phyloP scores from a whole-genome alignment of 177 flowering plant genomes.

The Vitis hybrid region DNA sequence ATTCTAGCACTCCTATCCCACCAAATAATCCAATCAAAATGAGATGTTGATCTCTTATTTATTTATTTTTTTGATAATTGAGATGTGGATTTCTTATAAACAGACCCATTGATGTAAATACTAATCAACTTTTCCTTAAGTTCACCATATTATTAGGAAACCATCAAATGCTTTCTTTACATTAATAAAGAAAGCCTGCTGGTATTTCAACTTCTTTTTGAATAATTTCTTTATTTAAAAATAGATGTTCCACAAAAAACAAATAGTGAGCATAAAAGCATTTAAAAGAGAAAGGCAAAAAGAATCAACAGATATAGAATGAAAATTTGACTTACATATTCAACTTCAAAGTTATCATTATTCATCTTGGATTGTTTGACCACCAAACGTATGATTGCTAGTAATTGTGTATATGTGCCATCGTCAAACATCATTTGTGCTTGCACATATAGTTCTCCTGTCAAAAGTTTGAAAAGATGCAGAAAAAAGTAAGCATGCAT shows the following conservation, averaged over 20 bases:
- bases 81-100: too few species aligned
- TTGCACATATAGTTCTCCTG: constrained; percentile 87
- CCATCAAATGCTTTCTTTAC: too few species aligned
- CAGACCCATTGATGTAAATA: too few species aligned
- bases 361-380: constrained; percentile 43
- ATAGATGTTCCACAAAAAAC: neutral
- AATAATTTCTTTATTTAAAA: too few species aligned
- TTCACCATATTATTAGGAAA: too few species aligned
- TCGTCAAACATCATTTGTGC: constrained; percentile 80
- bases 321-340: constrained; percentile 54
- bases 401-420: constrained; percentile 65
- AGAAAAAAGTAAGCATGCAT: constrained; percentile 9
- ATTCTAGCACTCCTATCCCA: too few species aligned
- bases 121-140: too few species aligned
- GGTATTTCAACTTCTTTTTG: too few species aligned
- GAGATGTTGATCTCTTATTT: too few species aligned
- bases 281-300: neutral
- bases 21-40: too few species aligned
- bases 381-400: constrained; percentile 56
- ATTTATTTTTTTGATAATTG: too few species aligned
- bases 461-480: constrained; percentile 11
- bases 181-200: too few species aligned
- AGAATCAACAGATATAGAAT: neutral
- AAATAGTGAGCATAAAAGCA: neutral
- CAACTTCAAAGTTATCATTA: constrained; percentile 59